These are phyloP conservation scores for Candida oleophila DNA, from an alignment of 805 yeast species.

Conservation along the genomic window DNA sequence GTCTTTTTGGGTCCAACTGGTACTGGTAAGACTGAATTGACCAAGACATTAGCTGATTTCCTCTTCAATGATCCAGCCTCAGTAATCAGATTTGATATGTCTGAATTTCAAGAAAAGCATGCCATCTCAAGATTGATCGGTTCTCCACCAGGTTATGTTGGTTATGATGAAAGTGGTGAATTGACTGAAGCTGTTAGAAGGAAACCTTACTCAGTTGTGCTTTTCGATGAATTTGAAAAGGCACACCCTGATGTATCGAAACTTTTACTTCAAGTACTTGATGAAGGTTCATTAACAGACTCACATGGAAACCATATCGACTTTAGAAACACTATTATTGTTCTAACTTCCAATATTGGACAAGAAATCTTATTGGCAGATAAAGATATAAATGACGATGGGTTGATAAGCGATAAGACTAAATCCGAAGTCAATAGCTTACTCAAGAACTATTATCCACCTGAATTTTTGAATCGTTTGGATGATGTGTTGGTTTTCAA, in stretches of 20 bases:
- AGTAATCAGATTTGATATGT: conserved; percentile 93
- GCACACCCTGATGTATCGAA: conserved; percentile 97
- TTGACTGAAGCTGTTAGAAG: conserved; percentile 94
- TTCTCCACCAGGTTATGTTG: conserved; percentile 97
- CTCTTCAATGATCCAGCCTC: conserved; percentile 85
- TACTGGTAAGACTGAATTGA: conserved; percentile 95
- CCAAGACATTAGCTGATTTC: conserved; percentile 89
- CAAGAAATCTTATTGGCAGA: conserved; percentile 82
- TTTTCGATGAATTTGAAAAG: conserved; percentile 95
- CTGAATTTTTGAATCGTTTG: conserved; percentile 91
- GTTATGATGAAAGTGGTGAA: conserved; percentile 95
- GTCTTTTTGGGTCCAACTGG: conserved; percentile 98
- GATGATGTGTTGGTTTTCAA: conserved; percentile 95
- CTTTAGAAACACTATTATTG: conserved; percentile 90
- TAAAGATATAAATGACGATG: conserved; percentile 54
- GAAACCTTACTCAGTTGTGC: conserved; percentile 88
- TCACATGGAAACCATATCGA: conserved; percentile 94
- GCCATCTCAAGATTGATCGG: conserved; percentile 89
- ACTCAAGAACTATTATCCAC: conserved; percentile 77
- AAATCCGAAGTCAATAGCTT: conserved; percentile 62
- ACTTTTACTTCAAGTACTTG: conserved; percentile 84
- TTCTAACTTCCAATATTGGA: conserved; percentile 96
- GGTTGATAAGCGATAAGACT: conserved; percentile 52
- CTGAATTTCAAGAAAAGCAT: conserved; percentile 95
- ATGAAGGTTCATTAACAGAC: conserved; percentile 93